Conservation (phyloP, 306 rosid genomes). For the Comarum palustre region DNA sequence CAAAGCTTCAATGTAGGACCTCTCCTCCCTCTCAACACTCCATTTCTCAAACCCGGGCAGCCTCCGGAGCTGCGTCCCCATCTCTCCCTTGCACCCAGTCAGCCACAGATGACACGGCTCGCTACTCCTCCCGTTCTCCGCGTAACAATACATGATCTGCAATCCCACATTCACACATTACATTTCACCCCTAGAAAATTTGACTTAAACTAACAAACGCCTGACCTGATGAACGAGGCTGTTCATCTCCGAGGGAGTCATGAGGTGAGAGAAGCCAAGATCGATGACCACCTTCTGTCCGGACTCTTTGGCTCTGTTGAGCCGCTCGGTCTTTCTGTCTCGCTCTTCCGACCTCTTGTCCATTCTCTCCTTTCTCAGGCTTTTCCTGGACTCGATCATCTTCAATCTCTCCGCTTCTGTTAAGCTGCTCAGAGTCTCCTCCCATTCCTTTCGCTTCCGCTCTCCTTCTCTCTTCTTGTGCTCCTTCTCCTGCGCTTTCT, state of each 20-base stretch:
- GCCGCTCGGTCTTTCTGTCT: constrained; percentile 53
- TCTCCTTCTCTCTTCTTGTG: constrained; percentile 52
- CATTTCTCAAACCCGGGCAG: constrained; percentile 81
- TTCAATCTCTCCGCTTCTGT: constrained; percentile 61
- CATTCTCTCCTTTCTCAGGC: constrained; percentile 76
- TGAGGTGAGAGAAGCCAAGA: constrained; percentile 71
- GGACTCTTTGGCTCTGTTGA: constrained; percentile 34
- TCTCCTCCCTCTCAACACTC: constrained; percentile 66
- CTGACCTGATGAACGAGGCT: constrained; percentile 88
- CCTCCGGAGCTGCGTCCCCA: constrained; percentile 56
- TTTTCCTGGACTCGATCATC: constrained; percentile 61
- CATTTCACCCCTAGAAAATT: too few species aligned
- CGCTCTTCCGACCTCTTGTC: constrained; percentile 59
- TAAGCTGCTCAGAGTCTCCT: constrained; percentile 48
- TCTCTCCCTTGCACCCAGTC: constrained; percentile 80
- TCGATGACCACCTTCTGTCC: constrained; percentile 83
- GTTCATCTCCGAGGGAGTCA: constrained; percentile 66
- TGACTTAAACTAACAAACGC: neutral
- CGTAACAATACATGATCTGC: constrained; percentile 91
- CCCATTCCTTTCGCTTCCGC: constrained; percentile 85
- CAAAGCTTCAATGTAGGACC: constrained; percentile 70
- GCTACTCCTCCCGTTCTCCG: constrained; percentile 67
- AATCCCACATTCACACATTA: neutral
- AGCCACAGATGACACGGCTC: constrained; percentile 84
- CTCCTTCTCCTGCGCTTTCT: constrained; percentile 68